Conservation (phyloP, 495 filamentous ascomycete species). For the Hamigera avellanea region DNA sequence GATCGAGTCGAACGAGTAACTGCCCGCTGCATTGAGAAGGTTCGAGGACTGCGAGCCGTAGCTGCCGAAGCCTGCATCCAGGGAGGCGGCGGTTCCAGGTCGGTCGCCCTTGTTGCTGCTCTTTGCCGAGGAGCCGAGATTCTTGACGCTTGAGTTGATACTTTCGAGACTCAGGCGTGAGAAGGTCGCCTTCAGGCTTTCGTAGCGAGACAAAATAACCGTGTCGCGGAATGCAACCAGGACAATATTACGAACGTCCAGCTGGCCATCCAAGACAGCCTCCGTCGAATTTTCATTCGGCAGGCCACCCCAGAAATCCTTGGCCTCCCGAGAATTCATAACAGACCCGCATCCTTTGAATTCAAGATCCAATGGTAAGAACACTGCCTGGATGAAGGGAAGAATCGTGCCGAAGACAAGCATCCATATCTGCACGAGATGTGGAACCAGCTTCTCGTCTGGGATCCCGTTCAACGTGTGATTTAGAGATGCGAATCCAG, state of each 20-base stretch:
- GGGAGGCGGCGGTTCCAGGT: constrained; percentile 57
- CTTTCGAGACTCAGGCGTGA: constrained; percentile 78
- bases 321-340: constrained; percentile 62
- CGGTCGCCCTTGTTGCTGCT: constrained; percentile 34
- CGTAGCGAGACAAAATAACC: constrained; percentile 75
- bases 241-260: constrained; percentile 82
- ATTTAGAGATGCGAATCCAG: constrained; percentile 79
- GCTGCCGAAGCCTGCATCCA: constrained; percentile 57
- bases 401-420: constrained; percentile 80
- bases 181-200: constrained; percentile 79
- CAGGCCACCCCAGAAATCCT: constrained; percentile 76
- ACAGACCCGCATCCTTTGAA: constrained; percentile 75
- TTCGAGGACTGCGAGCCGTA: constrained; percentile 69
- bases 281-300: constrained; percentile 8
- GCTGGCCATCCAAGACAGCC: constrained; percentile 31
- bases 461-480: constrained; percentile 62
- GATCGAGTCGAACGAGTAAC: constrained; percentile 36
- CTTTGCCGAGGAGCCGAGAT: constrained; percentile 35
- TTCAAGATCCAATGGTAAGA: constrained; percentile 87
- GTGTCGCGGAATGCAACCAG: constrained; percentile 83
- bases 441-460: constrained; percentile 74
- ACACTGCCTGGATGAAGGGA: constrained; percentile 93
- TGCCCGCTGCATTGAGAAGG: constrained; percentile 45
- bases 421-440: constrained; percentile 88
- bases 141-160: constrained; percentile 49